Percentiles rank a stretch among this genome's conserved stretches.
These are phyloP conservation scores for Kwoniella shandongensis DNA, from an alignment of 768 basidiomycete genomes.

Conservation along the genomic window DNA sequence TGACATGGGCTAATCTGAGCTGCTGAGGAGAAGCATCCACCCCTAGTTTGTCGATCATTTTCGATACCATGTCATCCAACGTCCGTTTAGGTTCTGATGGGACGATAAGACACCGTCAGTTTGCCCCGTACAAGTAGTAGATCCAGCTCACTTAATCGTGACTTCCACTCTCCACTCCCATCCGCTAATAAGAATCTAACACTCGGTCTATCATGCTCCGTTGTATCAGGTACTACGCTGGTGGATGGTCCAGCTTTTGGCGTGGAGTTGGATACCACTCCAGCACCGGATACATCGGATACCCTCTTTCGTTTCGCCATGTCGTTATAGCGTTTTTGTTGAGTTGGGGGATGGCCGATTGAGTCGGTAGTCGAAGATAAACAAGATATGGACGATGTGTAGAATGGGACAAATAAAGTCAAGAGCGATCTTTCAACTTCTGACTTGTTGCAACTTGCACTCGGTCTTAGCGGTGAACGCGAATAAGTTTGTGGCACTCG, in stretches of 20 bases:
- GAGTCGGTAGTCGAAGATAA: no score
- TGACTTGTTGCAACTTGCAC: no score
- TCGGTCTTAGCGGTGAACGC: no score
- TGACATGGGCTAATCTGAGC: conserved; percentile 27
- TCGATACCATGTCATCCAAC: neutral
- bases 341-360: no score
- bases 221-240: no score
- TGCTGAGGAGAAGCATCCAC: conserved; percentile 5
- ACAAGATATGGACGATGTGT: no score
- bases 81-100: conserved; percentile 1
- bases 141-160: conserved; percentile 12
- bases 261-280: no score
- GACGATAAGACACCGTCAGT: no score
- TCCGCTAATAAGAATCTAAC: conserved; percentile 14
- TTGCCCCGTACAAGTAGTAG: neutral
- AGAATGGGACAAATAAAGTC: no score
- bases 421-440: no score
- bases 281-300: conserved; percentile 1
- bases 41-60: conserved; percentile 7
- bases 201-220: neutral
- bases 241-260: neutral
- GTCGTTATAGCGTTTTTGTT: no score
- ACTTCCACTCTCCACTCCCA: conserved; percentile 4
- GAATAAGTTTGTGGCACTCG: no score
- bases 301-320: conserved; percentile 2